Evolutionary conservation across 2,329 filamentous ascomycete species (phyloP), one percentile per base, ranked within the genome.

Genomic region (Cladosporium sp.): DNA sequence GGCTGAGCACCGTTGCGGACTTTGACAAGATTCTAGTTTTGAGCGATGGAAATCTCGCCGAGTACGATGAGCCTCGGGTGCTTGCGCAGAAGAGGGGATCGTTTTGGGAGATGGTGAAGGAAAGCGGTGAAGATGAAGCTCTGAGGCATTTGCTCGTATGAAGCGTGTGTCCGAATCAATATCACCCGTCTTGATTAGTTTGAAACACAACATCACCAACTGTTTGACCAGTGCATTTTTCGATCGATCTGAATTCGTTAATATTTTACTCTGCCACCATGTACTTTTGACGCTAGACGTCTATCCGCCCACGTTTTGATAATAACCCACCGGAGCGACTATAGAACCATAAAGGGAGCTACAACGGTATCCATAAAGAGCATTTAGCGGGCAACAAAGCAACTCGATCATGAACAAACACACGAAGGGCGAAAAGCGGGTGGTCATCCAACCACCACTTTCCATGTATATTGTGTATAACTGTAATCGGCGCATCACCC

Each of bases 11-110:
- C 64, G 83, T 87, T 18, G 76, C 83, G 67, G 81, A 84, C 63
- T 85, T 83, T 69, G 83, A 86, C 69, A 74, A 74, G 31, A 80
- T 87, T 35, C 77, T 82, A 1, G 81, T 86, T 12, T 79, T 86
- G 77, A 81, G 85, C 28, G 73, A 76, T 14, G 84, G 84, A 3
- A 71, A 71, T 49, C 40, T 46, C 11, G n/a, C 21, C 40, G 40
- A 46, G n/a, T 46, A 46, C 14, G 40, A 46, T 46, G n/a, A 23
- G 40, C 40, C 40, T 2, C n/a, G n/a, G 10, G 10, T 21, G 40
- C 40, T 46, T 23, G 40, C 40, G 21, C 40, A 46, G 40, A 46
- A 46, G n/a, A 46, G 21, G 40, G 40, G 40, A 0, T 8, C n/a
- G n/a, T 46, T 46, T 3, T 46, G 40, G 40, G 40, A 46, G 7